Percentiles rank a stretch among this genome's conserved stretches.
These are phyloP conservation scores for Bipolaris gigantea DNA, from an alignment of 2,329 filamentous ascomycete species.

Conservation along the genomic window DNA sequence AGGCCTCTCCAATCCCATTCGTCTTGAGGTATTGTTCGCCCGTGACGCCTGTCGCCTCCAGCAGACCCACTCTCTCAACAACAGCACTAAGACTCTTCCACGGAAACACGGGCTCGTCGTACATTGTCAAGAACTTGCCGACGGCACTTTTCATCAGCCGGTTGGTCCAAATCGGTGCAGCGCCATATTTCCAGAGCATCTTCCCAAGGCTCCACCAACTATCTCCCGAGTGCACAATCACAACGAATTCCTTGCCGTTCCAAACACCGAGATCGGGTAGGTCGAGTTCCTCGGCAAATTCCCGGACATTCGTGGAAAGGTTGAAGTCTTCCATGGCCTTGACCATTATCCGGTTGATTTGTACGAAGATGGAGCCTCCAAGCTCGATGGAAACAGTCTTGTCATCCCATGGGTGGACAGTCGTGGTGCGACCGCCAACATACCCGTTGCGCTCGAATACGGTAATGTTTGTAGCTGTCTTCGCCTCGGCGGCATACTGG, in stretches of 20 bases:
- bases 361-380: conserved; percentile 89
- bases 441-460: conserved; percentile 79
- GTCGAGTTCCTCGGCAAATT: conserved; percentile 38
- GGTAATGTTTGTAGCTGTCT: conserved; percentile 74
- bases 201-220: conserved; percentile 81
- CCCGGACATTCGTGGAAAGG: conserved; percentile 54
- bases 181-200: conserved; percentile 82
- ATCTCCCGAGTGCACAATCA: conserved; percentile 61
- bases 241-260: conserved; percentile 77
- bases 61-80: conserved; percentile 67
- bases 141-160: conserved; percentile 72
- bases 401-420: conserved; percentile 74
- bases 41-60: conserved; percentile 67
- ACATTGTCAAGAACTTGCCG: conserved; percentile 75
- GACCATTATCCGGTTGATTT: conserved; percentile 79
- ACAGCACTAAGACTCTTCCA: conserved; percentile 74
- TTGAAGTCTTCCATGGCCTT: conserved; percentile 71
- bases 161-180: conserved; percentile 73
- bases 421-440: conserved; percentile 85
- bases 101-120: conserved; percentile 80
- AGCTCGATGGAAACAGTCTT: conserved; percentile 73
- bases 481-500: conserved; percentile 65
- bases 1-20: conserved; percentile 68
- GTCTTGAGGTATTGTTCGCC: conserved; percentile 71
- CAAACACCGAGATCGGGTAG: conserved; percentile 70